Conservation (phyloP, 2,329 filamentous ascomycete species). For the Juglanconis sp. region DNA sequence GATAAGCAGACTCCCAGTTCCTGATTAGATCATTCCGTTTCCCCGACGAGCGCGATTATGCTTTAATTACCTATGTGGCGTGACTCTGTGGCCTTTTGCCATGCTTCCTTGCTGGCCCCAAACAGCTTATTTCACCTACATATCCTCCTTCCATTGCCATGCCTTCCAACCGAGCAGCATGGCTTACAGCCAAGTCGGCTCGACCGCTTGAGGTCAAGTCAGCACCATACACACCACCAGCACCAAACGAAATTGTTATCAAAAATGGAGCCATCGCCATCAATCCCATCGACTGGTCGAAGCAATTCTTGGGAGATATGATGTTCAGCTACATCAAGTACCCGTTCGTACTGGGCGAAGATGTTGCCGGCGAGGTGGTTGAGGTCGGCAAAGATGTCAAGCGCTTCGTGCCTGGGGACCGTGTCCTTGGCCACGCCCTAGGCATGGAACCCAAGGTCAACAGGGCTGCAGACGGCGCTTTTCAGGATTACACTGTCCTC, state of each 20-base stretch:
- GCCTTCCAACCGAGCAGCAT: slow-evolving; percentile 6
- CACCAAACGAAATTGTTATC: slow-evolving; percentile 22
- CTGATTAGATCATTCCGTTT: too few relatives aligned
- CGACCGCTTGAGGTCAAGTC: background rate
- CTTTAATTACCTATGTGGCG: too few relatives aligned
- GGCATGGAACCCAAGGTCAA: slow-evolving; percentile 21
- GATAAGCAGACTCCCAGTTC: too few relatives aligned
- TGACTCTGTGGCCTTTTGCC: too few relatives aligned
- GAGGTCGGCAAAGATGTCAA: slow-evolving; percentile 26
- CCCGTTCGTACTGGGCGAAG: slow-evolving; percentile 32
- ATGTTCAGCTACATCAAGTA: slow-evolving; percentile 28
- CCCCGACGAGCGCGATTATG: too few relatives aligned
- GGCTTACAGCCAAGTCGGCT: background rate
- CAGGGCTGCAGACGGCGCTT: slow-evolving; percentile 22
- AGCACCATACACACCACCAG: background rate
- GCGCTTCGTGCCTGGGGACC: slow-evolving; percentile 31
- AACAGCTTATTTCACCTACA: too few relatives aligned
- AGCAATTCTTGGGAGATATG: slow-evolving; percentile 21
- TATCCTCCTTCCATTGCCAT: too few relatives aligned
- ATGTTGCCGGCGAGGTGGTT: slow-evolving; percentile 32
- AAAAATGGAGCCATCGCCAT: slow-evolving; percentile 26
- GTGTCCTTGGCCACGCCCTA: slow-evolving; percentile 27
- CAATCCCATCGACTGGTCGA: slow-evolving; percentile 28
- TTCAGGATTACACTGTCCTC: slow-evolving; percentile 25
- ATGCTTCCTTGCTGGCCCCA: too few relatives aligned